These are phyloP conservation scores for Trypanosoma conorhini DNA, from an alignment of 208 protist species.

Conservation along the genomic window DNA sequence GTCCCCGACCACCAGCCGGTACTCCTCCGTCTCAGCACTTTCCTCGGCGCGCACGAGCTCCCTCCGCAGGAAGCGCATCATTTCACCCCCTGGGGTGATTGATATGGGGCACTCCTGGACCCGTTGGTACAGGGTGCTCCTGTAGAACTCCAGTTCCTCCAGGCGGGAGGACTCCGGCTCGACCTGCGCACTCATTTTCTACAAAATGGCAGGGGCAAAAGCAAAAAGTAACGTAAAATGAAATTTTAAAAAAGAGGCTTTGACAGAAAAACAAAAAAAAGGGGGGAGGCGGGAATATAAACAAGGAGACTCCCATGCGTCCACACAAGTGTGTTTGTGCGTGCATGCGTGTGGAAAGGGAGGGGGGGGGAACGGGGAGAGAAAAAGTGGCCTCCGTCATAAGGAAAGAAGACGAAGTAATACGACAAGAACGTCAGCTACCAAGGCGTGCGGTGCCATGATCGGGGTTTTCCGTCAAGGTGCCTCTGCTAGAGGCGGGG, in stretches of 20 bases:
- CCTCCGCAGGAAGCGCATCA: conserved; percentile 74
- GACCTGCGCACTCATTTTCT: conserved; percentile 14
- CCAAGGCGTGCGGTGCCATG: conserved; percentile 12
- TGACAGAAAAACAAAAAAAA: conserved; percentile 25
- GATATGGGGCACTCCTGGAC: conserved; percentile 75
- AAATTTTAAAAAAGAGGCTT: too few species aligned
- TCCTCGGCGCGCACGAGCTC: conserved; percentile 74
- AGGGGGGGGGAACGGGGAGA: conserved; percentile 4
- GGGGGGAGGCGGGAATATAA: neutral
- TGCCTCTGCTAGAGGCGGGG: conserved; percentile 27
- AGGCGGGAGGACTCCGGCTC: conserved; percentile 19
- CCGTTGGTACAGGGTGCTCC: conserved; percentile 66
- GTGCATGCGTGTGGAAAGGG: neutral
- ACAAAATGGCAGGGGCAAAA: conserved; percentile 24
- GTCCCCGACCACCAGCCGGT: conserved; percentile 58
- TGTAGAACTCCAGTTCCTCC: conserved; percentile 78
- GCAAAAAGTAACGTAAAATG: conserved; percentile 6
- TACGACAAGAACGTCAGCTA: neutral
- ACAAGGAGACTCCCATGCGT: too few species aligned
- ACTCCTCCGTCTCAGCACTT: conserved; percentile 60
- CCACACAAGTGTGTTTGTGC: neutral
- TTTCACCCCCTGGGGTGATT: conserved; percentile 59
- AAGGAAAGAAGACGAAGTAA: conserved; percentile 22
- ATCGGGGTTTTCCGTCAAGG: neutral
- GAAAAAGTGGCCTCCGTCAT: neutral